Base-by-base conservation (phyloP, 495 filamentous ascomycete genomes). In the Collariella sp. region DNA sequence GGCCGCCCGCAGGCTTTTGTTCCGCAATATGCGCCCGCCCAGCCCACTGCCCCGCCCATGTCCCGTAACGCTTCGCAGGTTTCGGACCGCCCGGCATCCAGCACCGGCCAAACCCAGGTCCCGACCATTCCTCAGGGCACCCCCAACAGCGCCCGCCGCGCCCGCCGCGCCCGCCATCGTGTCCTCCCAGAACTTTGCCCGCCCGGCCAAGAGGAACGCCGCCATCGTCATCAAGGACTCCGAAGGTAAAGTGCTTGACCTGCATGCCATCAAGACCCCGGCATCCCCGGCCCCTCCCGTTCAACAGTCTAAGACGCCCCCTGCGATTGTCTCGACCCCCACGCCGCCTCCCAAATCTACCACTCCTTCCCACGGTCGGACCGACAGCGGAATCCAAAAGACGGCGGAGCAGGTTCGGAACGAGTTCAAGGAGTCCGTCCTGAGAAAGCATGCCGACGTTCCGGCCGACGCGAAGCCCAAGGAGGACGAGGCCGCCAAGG, bases 51-150 rank as follows among this genome's bases (percentile, higher is more conserved):
- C 15, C 78, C 82, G 19, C 73, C 83, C 10, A 87, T 95, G 81
- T 91, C 89, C 7, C 85, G 91, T 61, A 86, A 82, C 45, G 80
- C 87, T 3, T 95, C 90, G 7, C 86, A 93, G 65, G 73, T 91
- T 35, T 91, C 85, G 20, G 65, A 93, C 59, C 82, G 89, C 50
- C 89, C 90, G 10, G 74, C 79, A 15, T 91, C 90, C 20, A 91
- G 87, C 69, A 78, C 90, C 43, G 80, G 85, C 36, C 87, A 87
- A 60, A 61, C 34, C 46, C 73, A 74, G 55, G 71, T 70, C 10
- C 75, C 77, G 20, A 67, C 69, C 22, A 66, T 75, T 54, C 63
- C 72, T 20, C 70, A 75, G 24, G 69, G 71, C 33, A 76, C 76
- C 64, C 71, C 15, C 66, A 68, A 46, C 62, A 79, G 75, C 60